A percentile compares a stretch with the other conserved stretches of the same genome.
Evolutionary conservation across 1,284 basidiomycete genomes (phyloP).

Genomic region (Cystobasidium pallidum): DNA sequence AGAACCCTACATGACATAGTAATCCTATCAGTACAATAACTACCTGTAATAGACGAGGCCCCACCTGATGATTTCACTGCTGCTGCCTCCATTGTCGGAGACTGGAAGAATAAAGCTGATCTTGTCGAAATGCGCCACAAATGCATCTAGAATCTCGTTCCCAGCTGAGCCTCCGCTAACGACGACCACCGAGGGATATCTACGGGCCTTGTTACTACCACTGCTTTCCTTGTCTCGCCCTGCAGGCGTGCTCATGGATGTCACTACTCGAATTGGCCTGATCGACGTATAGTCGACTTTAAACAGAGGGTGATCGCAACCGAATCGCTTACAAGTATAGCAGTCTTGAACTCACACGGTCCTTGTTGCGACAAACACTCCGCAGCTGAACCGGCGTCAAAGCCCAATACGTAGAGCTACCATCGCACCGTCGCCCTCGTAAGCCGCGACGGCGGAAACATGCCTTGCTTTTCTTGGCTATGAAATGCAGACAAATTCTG

Average conservation of each 20-base stretch:
- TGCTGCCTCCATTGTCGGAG: constrained; percentile 62
- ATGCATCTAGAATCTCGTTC: constrained; percentile 61
- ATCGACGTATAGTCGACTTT: too few relatives aligned
- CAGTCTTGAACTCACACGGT: too few relatives aligned
- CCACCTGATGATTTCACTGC: constrained; percentile 58
- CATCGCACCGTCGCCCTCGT: too few relatives aligned
- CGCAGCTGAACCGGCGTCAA: too few relatives aligned
- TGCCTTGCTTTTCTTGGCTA: too few relatives aligned
- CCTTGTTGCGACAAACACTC: too few relatives aligned
- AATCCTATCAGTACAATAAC: constrained; percentile 28
- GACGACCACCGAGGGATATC: constrained; percentile 54
- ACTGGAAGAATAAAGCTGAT: constrained; percentile 58
- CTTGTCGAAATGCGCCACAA: constrained; percentile 53
- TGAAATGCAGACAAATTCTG: too few relatives aligned
- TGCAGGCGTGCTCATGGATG: constrained; percentile 6
- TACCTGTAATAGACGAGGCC: constrained; percentile 53
- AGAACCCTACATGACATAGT: not conserved
- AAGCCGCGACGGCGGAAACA: too few relatives aligned
- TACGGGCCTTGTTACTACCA: not conserved
- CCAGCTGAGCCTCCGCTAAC: constrained; percentile 62
- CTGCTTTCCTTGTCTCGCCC: not conserved
- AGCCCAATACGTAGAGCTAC: too few relatives aligned
- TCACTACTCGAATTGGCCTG: too few relatives aligned
- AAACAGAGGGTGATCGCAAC: too few relatives aligned
- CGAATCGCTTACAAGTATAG: too few relatives aligned